Evolutionary conservation across 2,329 filamentous ascomycete species (phyloP).

Genomic region (Trichoderma arundinaceum): DNA sequence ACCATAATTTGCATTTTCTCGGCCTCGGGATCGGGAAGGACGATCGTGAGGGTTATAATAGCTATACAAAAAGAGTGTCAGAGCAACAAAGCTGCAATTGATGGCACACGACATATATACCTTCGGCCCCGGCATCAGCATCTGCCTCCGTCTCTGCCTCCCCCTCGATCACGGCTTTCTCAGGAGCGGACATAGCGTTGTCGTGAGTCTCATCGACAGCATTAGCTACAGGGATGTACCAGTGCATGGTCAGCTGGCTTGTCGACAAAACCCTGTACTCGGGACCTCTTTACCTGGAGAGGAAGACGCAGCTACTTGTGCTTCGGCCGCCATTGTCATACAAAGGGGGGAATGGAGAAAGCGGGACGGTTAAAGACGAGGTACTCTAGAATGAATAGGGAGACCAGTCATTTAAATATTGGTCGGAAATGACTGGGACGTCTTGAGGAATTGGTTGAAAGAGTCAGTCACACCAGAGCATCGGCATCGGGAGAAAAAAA

Average conservation of each 20-base stretch:
- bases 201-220: slow-evolving; percentile 39
- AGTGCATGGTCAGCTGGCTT: slow-evolving; percentile 23
- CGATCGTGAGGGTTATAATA: slow-evolving; percentile 70
- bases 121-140: slow-evolving; percentile 45
- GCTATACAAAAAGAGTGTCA: slow-evolving; percentile 43
- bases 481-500: slow-evolving; percentile 37
- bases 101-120: slow-evolving; percentile 36
- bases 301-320: slow-evolving; percentile 38
- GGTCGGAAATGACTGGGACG: slow-evolving; percentile 38
- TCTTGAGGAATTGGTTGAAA: slow-evolving; percentile 31
- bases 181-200: slow-evolving; percentile 36
- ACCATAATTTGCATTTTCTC: slow-evolving; percentile 87
- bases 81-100: not conserved
- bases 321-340: slow-evolving; percentile 44
- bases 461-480: slow-evolving; percentile 33
- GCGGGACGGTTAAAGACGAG: slow-evolving; percentile 34
- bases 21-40: slow-evolving; percentile 75
- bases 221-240: slow-evolving; percentile 33
- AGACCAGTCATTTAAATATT: slow-evolving; percentile 40
- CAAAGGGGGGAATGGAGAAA: slow-evolving; percentile 28
- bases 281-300: slow-evolving; percentile 33
- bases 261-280: slow-evolving; percentile 16
- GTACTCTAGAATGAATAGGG: slow-evolving; percentile 33
- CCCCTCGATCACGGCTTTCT: slow-evolving; percentile 33
- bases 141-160: slow-evolving; percentile 41